Conservation (phyloP, 306 rosid genomes). For the Fragaria iinumae region DNA sequence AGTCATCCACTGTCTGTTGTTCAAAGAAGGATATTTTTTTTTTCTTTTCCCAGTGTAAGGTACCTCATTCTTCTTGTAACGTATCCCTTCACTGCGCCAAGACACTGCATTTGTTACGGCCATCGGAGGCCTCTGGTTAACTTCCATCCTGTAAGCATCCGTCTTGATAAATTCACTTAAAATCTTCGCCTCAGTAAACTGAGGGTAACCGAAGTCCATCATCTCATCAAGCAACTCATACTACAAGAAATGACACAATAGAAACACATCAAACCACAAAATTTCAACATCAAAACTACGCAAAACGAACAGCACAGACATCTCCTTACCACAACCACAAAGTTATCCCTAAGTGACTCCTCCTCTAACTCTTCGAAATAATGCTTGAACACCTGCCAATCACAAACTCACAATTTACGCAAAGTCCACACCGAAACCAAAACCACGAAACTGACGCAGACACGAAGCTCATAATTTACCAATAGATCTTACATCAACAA, state of each 20-base stretch:
- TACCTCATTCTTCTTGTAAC: slow-evolving; percentile 97
- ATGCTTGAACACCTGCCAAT: slow-evolving; percentile 86
- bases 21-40: slow-evolving; percentile 3
- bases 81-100: slow-evolving; percentile 98
- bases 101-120: slow-evolving; percentile 99
- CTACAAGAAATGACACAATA: slow-evolving; percentile 39
- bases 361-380: slow-evolving; percentile 95
- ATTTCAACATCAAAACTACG: neutral
- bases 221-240: slow-evolving; percentile 94
- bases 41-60: slow-evolving; percentile 11
- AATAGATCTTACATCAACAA: slow-evolving; percentile 69
- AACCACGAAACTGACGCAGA: neutral
- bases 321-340: slow-evolving; percentile 90
- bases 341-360: slow-evolving; percentile 96
- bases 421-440: neutral
- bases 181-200: slow-evolving; percentile 92
- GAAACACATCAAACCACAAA: slow-evolving; percentile 14
- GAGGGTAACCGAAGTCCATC: slow-evolving; percentile 99
- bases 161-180: slow-evolving; percentile 98
- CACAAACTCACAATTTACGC: slow-evolving; percentile 17
- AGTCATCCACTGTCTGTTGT: slow-evolving; percentile 23
- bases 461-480: slow-evolving; percentile 17
- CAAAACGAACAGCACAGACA: neutral
- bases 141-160: slow-evolving; percentile 98
- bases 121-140: slow-evolving; percentile 97